These are phyloP conservation scores for Zygosaccharomyces pseudobailii DNA, from an alignment of 1,139 yeast species.

Conservation along the genomic window DNA sequence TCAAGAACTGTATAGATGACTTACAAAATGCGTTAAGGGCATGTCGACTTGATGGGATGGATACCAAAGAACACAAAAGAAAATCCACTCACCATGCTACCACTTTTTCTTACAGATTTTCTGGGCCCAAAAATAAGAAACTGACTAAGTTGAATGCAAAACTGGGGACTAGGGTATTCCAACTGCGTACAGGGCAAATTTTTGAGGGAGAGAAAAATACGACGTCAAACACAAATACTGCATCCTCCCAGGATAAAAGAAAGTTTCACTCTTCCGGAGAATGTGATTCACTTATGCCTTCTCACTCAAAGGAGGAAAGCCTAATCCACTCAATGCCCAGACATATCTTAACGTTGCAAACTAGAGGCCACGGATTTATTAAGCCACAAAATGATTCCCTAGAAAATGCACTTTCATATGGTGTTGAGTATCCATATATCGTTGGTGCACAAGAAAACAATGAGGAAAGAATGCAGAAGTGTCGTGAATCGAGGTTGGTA, in stretches of 20 bases:
- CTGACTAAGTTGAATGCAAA: neutral
- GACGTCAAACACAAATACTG: too few species aligned
- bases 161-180: neutral
- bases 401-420: too few species aligned
- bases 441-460: too few species aligned
- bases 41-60: neutral
- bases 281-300: neutral
- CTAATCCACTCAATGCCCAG: neutral
- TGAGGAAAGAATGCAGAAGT: neutral
- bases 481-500: neutral
- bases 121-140: neutral
- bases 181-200: too few species aligned
- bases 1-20: neutral
- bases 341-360: neutral
- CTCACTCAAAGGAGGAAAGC: neutral
- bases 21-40: neutral
- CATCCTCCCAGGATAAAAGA: too few species aligned
- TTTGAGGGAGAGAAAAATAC: too few species aligned
- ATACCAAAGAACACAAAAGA: neutral
- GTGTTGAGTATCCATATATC: too few species aligned
- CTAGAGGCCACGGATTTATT: too few species aligned
- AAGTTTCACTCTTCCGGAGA: too few species aligned
- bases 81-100: neutral
- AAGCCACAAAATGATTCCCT: too few species aligned
- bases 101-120: neutral